Evolutionary conservation across 495 filamentous ascomycete species (phyloP), one percentile per base, ranked within the genome.

Genomic region (Penicillium egyptiacum): DNA sequence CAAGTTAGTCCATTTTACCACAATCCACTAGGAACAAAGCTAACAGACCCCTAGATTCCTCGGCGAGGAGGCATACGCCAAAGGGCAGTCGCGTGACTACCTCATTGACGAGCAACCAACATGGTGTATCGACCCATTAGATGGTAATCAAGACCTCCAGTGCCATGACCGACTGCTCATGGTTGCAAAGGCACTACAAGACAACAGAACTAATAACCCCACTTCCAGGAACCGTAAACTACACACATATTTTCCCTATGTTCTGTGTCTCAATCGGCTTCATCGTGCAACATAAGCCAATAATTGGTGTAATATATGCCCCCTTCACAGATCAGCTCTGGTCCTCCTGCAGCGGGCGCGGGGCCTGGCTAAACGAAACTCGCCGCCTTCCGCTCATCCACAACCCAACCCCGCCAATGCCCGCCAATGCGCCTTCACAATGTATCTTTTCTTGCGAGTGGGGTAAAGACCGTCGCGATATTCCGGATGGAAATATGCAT

Each of bases 161-260:
- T n/a, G 9, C 35, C 12, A 17, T 17, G 16, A 9, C 5, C 14
- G 16, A 17, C n/a, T 39, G n/a, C n/a, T n/a, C 16, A n/a, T n/a
- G 16, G 35, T 17, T 39, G 16, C 1, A 17, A 39, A 39, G 16
- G 14, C 19, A 8, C 20, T 5, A 4, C 30, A 17, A 55, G 1
- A 17, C 26, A 3, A 25, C 22, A 6, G 16, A n/a, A 52, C 22
- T 28, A 48, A 47, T 17, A 19, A 28, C 7, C 25, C 11, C 33
- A 59, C 6, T n/a, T 26, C 20, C 19, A 74, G 74, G 74, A 60
- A 89, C 86, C 14, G 85, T 88, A 51, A 88, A 88, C 70, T 88
- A 86, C 70, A 88, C 83, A 14, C 86, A 89, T 67, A 71, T 87
- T 12, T 87, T 88, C 70, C 86, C 85, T 47, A 86, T 88, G 83